Percentiles rank a stretch among this genome's conserved stretches.
Evolutionary conservation across 139 green algal genomes (phyloP).

Genomic region (Closterium sp.): DNA sequence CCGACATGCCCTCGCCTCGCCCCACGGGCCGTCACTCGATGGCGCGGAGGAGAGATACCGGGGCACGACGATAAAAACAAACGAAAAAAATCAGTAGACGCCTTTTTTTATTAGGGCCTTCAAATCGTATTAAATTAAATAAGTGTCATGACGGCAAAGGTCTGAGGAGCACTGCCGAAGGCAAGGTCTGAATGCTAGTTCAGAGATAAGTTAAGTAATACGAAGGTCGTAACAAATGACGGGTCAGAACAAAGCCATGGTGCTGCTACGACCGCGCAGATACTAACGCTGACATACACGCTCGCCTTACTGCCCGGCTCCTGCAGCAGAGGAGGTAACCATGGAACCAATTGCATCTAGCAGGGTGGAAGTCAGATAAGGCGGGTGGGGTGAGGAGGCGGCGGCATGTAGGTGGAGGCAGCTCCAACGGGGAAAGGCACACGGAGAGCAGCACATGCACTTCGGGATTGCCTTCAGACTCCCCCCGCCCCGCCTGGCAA

Average conservation of each 20-base stretch:
- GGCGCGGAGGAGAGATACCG: too few relatives aligned
- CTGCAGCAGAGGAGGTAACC: neutral
- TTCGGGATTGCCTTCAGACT: neutral
- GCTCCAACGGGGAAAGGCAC: neutral
- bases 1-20: neutral
- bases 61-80: too few relatives aligned
- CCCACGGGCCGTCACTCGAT: too few relatives aligned
- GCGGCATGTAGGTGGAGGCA: neutral
- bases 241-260: neutral
- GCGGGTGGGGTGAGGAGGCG: neutral
- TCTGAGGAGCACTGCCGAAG: neutral
- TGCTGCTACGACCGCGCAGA: neutral
- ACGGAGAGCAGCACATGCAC: neutral
- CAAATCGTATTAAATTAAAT: neutral
- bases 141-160: neutral
- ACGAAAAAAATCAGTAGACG: too few relatives aligned
- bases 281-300: neutral
- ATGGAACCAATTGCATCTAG: neutral
- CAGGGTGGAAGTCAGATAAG: neutral
- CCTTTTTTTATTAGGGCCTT: neutral
- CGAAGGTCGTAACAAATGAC: neutral
- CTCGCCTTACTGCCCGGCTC: neutral
- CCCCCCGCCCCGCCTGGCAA: too few relatives aligned
- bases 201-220: neutral
- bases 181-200: neutral